Evolutionary conservation across 2,329 filamentous ascomycete species (phyloP), one percentile per base, ranked within the genome.

Genomic region (Lasiodiplodia gonubiensis): DNA sequence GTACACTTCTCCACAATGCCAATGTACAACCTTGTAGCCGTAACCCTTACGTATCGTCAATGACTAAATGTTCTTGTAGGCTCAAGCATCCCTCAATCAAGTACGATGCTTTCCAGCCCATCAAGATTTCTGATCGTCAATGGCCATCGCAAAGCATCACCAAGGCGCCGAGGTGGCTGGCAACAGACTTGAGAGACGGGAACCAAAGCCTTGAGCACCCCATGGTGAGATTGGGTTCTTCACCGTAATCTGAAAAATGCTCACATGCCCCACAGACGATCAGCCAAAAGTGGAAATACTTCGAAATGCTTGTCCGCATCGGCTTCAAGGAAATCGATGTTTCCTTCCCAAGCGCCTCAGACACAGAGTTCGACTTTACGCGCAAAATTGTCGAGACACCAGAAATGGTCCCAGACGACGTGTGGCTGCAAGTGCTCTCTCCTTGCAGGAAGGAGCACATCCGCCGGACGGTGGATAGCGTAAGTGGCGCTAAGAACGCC

Each of bases 251-350:
- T 27, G 37, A n/a, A 3, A 27, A 33, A 16, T 21, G n/a, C 49
- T 35, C 12, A 35, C 21, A 27, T 23, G 37, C 23, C 6, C 37
- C 33, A 74, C 94, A 92, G 95, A 93, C 76, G 92, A 93, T 72
- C 92, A 25, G 97, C 59, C 93, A 97, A 84, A 98, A 98, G 83
- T 95, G 91, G 88, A 85, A 86, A 70, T 98, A 94, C 85, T 98
- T 98, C 85, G 90, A 93, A 81, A 95, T 97, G 93, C 88, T 98
- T 64, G 88, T 90, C 74, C 89, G 94, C 69, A 86, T 97, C 60
- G 94, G 94, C 73, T 97, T 96, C 86, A 97, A 97, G 82, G 94
- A 98, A 82, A 97, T 98, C 71, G 94, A 98, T 78, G 91, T 97
- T 21, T 95, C 93, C 4, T 98, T 97, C 81, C 94, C 94, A 57